Evolutionary conservation across 805 yeast genomes (phyloP), one percentile per base, ranked within the genome.

Genomic region (Ogataea polymorpha): DNA sequence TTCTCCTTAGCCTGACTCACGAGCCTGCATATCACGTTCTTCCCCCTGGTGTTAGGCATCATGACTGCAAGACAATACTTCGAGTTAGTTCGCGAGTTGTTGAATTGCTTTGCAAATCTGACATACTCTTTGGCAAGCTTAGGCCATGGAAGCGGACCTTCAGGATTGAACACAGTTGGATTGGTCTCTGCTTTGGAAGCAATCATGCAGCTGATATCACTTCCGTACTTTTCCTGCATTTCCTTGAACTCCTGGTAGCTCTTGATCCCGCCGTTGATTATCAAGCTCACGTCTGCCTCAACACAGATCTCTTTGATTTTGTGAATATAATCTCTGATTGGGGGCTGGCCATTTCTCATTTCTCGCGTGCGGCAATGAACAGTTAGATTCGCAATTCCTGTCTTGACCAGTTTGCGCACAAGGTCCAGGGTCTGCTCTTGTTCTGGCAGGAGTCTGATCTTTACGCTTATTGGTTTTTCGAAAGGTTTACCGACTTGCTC

Each of bases 101-200:
- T 81, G 59, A 71, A 77, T 39, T 70, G 51, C 12, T 63, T 55
- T 8, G 91, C 83, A 11, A 77, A 58, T 5, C 65, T 57, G 23
- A 80, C 54, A 48, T 77, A 86, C 46, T 86, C 83, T 33, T 67
- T 69, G 9, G 78, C 71, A 9, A 76, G 64, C 18, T 67, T 57
- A 18, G 63, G 68, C 86, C 91, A 86, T 0, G 75, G 66, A 34
- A 71, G 58, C 4, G 75, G 72, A 0, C 63, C 67, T 0, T 54
- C 48, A 6, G 59, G 55, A 23, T 61, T 60, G 59, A 93, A 93
- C 27, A 86, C 81, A 1, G 95, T 72, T 6, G 96, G 93, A 57
- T 93, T 90, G 6, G 74, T 57, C 63, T 93, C 98, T 0, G 97
- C 98, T 23, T 80, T 79, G 23, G 87, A 83, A 1, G 97, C 99